Evolutionary conservation across 176 grass and related monocot genomes (phyloP).

Genomic region (Raddia distichophylla): DNA sequence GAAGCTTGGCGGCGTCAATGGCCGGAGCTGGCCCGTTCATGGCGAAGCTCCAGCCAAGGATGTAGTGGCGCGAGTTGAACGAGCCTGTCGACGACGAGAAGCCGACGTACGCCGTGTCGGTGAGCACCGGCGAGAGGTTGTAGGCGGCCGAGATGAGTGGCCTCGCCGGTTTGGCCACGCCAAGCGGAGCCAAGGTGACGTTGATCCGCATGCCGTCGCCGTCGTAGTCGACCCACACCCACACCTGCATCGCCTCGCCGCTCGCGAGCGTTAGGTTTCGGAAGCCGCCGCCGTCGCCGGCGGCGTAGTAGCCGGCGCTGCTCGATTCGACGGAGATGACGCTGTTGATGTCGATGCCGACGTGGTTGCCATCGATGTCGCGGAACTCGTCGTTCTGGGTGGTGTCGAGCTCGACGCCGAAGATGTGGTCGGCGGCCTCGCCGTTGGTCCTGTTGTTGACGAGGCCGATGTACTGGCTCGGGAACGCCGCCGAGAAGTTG

Average conservation of each 20-base stretch:
- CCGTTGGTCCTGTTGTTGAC: neutral
- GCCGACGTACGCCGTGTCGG: neutral
- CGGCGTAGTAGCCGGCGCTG: neutral
- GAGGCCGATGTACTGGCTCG: constrained; percentile 20
- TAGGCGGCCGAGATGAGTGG: neutral
- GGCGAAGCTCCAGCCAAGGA: constrained; percentile 42
- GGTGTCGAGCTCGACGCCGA: constrained; percentile 42
- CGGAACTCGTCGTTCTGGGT: neutral
- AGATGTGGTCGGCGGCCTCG: constrained; percentile 12
- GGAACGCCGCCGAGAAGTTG: neutral
- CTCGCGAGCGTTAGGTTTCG: neutral
- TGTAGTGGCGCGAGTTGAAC: neutral
- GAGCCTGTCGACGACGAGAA: neutral
- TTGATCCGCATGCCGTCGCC: neutral
- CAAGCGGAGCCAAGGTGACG: neutral
- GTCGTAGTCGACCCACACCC: constrained; percentile 27
- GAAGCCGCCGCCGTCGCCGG: constrained; percentile 14
- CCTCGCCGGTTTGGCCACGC: neutral
- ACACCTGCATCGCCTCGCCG: constrained; percentile 13
- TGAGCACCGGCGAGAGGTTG: constrained; percentile 11
- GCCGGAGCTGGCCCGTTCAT: neutral
- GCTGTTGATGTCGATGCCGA: constrained; percentile 30
- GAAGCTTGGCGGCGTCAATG: constrained; percentile 8
- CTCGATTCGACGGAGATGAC: neutral
- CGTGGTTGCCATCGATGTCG: constrained; percentile 45